Evolutionary conservation across 169 alveolate genomes (phyloP), one percentile per base, ranked within the genome.

Genomic region (Miamiensis avidus): DNA sequence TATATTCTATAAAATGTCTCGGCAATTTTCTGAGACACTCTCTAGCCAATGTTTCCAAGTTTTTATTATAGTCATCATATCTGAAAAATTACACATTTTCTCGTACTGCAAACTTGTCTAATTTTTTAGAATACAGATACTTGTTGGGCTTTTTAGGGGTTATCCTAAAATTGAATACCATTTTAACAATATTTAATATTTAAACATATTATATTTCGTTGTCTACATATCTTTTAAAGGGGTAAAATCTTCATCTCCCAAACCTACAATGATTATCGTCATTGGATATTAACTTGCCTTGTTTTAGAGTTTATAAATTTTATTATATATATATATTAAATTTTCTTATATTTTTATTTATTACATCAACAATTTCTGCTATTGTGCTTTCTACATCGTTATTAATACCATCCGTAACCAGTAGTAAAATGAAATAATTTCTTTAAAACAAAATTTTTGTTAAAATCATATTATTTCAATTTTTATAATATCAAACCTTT

Each of bases 81-180:
- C 90, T 90, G 16, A 96, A 96, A 89, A 94, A 96, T 82, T 96
- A 92, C 32, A 96, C 97, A 29, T 94, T 91, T 87, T 93, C 94
- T 84, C 97, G 89, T 69, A 89, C 90, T 75, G 89, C 89, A 33
- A 85, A 69, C 87, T 93, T 87, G 11, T 91, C 88, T 25, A 79
- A 30, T 0, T 78, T 76, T 65, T 87, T 74, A 26, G 93, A 85
- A 65, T 76, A 69, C 64, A 86, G 74, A 72, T 81, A 34, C 29
- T 49, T 34, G 29, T 79, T 72, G 15, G 30, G 1, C 73, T 78
- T 69, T 84, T 29, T 6, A 33, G 74, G 82, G 73, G 82, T 31
- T 78, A 86, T 72, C 78, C 92, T 83, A 65, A 74, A 34, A 32
- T 32, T 0, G 25, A 25, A 25, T 49, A n/a, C n/a, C n/a, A n/a